phyloP scores from a whole-genome alignment of 2,329 filamentous ascomycete genomes.

The Monosporascus sp. region DNA sequence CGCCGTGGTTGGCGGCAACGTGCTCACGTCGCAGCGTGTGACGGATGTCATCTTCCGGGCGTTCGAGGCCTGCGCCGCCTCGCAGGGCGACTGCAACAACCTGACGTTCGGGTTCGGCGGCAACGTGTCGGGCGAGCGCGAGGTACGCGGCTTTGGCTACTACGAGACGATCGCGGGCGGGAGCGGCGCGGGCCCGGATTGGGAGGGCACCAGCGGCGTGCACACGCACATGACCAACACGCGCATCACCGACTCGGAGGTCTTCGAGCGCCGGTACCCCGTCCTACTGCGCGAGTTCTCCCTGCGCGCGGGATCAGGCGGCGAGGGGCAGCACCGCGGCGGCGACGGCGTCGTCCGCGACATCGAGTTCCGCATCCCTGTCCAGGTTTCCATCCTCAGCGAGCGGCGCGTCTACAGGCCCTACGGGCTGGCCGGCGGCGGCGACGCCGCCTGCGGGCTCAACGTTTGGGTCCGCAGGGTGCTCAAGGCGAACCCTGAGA shows the following conservation, averaged over 20 bases:
- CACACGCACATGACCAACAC: conserved; percentile 79
- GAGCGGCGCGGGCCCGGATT: conserved; percentile 61
- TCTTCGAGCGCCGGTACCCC: conserved; percentile 70
- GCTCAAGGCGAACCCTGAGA: conserved; percentile 48
- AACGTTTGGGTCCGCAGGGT: conserved; percentile 85
- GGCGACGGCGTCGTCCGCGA: conserved; percentile 68
- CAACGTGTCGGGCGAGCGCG: conserved; percentile 48
- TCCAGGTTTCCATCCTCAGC: conserved; percentile 68
- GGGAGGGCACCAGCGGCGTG: conserved; percentile 65
- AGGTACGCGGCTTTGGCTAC: conserved; percentile 68
- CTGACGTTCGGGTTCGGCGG: conserved; percentile 73
- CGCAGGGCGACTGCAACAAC: conserved; percentile 73
- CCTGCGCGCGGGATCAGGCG: conserved; percentile 54
- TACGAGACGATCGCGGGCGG: conserved; percentile 78
- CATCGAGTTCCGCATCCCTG: conserved; percentile 68
- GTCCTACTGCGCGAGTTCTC: conserved; percentile 63
- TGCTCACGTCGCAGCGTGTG: conserved; percentile 68
- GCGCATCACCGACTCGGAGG: conserved; percentile 68
- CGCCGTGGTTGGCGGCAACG: conserved; percentile 73
- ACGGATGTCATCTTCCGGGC: conserved; percentile 74
- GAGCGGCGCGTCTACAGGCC: conserved; percentile 68
- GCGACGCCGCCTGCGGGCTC: conserved; percentile 70
- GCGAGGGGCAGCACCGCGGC: conserved; percentile 56
- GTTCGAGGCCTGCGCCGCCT: conserved; percentile 68
- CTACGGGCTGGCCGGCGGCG: conserved; percentile 80